phyloP scores from a whole-genome alignment of 2,329 filamentous ascomycete genomes.

The Lizonia empirigonia region DNA sequence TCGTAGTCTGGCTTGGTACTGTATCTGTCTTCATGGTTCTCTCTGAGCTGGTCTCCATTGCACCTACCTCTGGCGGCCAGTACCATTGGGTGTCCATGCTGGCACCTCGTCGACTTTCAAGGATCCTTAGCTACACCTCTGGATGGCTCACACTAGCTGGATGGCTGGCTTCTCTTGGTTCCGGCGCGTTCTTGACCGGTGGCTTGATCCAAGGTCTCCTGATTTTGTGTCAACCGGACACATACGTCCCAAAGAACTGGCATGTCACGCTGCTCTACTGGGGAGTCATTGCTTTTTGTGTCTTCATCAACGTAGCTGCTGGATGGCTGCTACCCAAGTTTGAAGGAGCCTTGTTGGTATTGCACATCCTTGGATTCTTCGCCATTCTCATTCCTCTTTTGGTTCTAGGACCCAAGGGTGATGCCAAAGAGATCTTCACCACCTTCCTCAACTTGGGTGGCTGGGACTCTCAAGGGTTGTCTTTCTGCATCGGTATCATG shows the following conservation, averaged over 20 bases:
- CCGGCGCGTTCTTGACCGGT: conserved; percentile 33
- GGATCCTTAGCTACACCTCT: conserved; percentile 51
- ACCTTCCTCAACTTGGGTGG: conserved; percentile 53
- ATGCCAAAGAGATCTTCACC: conserved; percentile 51
- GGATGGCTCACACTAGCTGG: conserved; percentile 52
- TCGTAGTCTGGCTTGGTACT: conserved; percentile 37
- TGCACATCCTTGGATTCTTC: conserved; percentile 59
- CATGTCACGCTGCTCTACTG: conserved; percentile 58
- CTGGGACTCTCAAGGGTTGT: conserved; percentile 52
- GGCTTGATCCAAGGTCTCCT: conserved; percentile 40
- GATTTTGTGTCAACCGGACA: conserved; percentile 45
- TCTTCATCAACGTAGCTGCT: conserved; percentile 53
- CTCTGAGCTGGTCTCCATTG: conserved; percentile 44
- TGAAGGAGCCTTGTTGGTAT: conserved; percentile 53
- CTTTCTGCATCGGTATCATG: conserved; percentile 49
- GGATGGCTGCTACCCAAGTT: conserved; percentile 53
- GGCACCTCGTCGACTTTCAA: conserved; percentile 45
- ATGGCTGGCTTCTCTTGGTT: conserved; percentile 47
- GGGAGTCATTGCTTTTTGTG: conserved; percentile 48
- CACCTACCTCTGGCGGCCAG: conserved; percentile 43
- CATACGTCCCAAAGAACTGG: conserved; percentile 51
- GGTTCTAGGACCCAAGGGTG: conserved; percentile 48
- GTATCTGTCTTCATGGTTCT: conserved; percentile 36
- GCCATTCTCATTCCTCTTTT: conserved; percentile 56
- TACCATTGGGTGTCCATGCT: conserved; percentile 49